phyloP scores from a whole-genome alignment of 2,329 filamentous ascomycete species.

The Shiraia sp. region DNA sequence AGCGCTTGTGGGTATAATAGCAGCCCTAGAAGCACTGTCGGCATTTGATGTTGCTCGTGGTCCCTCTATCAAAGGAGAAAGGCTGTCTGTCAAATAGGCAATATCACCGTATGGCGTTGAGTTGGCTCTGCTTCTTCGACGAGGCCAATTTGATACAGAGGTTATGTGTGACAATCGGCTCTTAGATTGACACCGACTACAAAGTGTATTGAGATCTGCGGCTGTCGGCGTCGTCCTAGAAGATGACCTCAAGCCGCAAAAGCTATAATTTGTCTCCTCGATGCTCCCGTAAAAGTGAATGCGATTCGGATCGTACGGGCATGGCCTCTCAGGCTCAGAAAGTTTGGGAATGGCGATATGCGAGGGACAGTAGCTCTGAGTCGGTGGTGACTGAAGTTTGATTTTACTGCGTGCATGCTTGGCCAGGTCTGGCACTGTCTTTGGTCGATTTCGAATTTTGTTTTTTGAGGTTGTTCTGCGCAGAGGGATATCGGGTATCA shows the following conservation, averaged over 20 bases:
- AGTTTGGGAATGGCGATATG: conserved; percentile 10
- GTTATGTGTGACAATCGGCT: conserved; percentile 16
- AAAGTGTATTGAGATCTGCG: conserved; percentile 11
- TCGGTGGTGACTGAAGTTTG: neutral
- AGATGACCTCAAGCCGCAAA: conserved; percentile 17
- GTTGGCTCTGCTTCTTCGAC: neutral
- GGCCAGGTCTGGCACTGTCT: conserved; percentile 4
- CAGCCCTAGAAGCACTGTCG: conserved; percentile 11
- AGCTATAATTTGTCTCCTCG: conserved; percentile 15
- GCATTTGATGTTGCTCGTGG: conserved; percentile 12
- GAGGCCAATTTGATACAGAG: neutral
- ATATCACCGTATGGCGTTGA: neutral
- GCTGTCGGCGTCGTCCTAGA: neutral
- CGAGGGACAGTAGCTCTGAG: conserved; percentile 1
- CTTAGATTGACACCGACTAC: conserved; percentile 12
- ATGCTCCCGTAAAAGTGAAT: conserved; percentile 25
- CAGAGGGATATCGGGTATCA: conserved; percentile 8
- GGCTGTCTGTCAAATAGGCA: conserved; percentile 1
- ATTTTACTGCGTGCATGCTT: neutral
- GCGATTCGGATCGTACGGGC: conserved; percentile 19
- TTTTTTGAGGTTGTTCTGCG: conserved; percentile 4
- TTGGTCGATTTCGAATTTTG: neutral
- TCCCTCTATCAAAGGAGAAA: conserved; percentile 5
- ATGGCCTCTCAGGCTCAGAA: conserved; percentile 7
- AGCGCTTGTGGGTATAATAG: conserved; percentile 15